A percentile compares a stretch with the other conserved stretches of the same genome.
Conservation (phyloP, 805 yeast species). For the Myxozyma mucilagina region DNA sequence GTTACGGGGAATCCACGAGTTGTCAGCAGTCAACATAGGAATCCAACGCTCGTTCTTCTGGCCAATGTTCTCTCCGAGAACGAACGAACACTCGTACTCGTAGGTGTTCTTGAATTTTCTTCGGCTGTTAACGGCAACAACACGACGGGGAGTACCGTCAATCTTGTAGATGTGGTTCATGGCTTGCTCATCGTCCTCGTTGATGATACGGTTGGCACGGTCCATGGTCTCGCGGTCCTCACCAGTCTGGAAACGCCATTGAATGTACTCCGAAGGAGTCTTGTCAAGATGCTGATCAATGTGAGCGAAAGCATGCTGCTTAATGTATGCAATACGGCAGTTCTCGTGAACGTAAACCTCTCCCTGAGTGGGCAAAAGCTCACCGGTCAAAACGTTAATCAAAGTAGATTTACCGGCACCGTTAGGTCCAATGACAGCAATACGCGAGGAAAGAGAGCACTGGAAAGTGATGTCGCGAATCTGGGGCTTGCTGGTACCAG, state of each 20-base stretch:
- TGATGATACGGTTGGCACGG: constrained; percentile 98
- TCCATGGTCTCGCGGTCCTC: constrained; percentile 99
- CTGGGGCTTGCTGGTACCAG: constrained; percentile 98
- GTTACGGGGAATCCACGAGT: constrained; percentile 99
- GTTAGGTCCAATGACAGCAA: constrained; percentile 99
- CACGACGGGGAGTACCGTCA: constrained; percentile 98
- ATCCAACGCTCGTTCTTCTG: constrained; percentile 99
- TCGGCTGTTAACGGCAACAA: constrained; percentile 90
- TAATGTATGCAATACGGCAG: constrained; percentile 99
- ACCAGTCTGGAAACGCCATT: constrained; percentile 99
- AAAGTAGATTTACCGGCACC: constrained; percentile 99
- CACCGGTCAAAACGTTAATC: constrained; percentile 99
- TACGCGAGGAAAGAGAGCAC: constrained; percentile 98
- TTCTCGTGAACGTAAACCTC: constrained; percentile 99
- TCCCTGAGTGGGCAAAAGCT: constrained; percentile 96
- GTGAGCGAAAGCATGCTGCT: constrained; percentile 99
- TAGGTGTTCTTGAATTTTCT: constrained; percentile 99
- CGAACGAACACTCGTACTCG: constrained; percentile 98
- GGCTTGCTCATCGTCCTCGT: constrained; percentile 94
- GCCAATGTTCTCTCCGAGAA: constrained; percentile 97
- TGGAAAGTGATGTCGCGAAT: constrained; percentile 90
- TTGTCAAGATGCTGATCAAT: constrained; percentile 97
- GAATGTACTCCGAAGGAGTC: constrained; percentile 99
- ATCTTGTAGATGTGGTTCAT: constrained; percentile 99
- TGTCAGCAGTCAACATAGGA: constrained; percentile 99